Evolutionary conservation across 768 basidiomycete species (phyloP), one percentile per base, ranked within the genome.

Genomic region (Lactarius tabidus): DNA sequence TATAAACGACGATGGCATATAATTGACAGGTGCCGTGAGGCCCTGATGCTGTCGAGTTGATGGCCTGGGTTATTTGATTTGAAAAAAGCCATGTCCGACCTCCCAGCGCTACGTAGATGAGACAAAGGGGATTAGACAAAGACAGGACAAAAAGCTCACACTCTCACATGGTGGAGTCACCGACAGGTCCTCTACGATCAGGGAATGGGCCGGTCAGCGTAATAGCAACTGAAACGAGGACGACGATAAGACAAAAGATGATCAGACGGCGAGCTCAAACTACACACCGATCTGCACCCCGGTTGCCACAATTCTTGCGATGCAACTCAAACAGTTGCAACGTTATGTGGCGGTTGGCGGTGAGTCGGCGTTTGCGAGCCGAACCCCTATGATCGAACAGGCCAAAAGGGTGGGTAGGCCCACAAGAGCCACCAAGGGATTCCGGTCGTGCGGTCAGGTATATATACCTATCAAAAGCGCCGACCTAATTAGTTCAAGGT

Each of bases 41-140:
- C 48, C 53, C 59, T 39, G 20, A 45, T 39, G 31, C 59, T 45
- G 18, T 48, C 12, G 23, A 43, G 9, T 10, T 43, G 59, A 59
- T 61, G 64, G 15, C 43, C 64, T 65, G 64, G 45, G 64, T 26
- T 65, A 65, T 33, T 65, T 65, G 60, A 65, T 61, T 65, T 65
- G 55, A 31, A 57, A 45, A 48, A 41, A 61, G 54, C 64, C 64
- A 14, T 52, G 36, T 57, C 39, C 64, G 51, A 61, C 64, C 64
- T 65, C 64, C 55, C 64, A 20, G 54, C 23, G 55, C 64, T 65
- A 39, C 8, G 17, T 1, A 54, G 45, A 51, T 6, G 23, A 51
- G 23, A 48, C 45, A 14, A 48, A 15, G 26, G 17, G 17, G 26
- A 57, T 18, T 61, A 59, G 33, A 17, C 6, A 39, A 18, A 3